phyloP scores from a whole-genome alignment of 306 rosid species.

The Lathyrus tuberosus region DNA sequence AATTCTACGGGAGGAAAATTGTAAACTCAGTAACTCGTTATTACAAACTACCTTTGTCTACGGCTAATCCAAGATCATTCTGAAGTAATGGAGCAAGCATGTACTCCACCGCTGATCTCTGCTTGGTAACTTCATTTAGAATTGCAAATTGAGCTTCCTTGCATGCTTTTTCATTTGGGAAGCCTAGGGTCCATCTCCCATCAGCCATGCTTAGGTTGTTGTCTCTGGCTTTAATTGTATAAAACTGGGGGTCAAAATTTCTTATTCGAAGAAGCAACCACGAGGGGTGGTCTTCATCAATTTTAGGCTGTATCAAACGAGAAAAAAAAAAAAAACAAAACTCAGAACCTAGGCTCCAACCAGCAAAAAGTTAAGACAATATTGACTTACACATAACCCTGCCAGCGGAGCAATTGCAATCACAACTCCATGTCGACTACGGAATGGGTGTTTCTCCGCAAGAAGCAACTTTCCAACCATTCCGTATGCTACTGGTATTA shows the following conservation, averaged over 20 bases:
- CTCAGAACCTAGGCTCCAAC: conserved; percentile 9
- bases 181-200: conserved; percentile 90
- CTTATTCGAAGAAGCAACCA: conserved; percentile 83
- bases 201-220: conserved; percentile 47
- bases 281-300: conserved; percentile 65
- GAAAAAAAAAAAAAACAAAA: not conserved
- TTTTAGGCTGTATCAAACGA: conserved; percentile 64
- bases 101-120: conserved; percentile 65
- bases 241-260: conserved; percentile 61
- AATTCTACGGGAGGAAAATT: not conserved
- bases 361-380: conserved; percentile 27
- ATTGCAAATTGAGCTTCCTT: conserved; percentile 60
- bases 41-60: conserved; percentile 40
- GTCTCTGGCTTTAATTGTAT: conserved; percentile 45
- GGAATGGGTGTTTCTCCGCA: conserved; percentile 82
- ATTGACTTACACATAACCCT: conserved; percentile 66
- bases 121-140: conserved; percentile 64
- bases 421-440: conserved; percentile 79
- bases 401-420: conserved; percentile 87
- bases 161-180: conserved; percentile 62
- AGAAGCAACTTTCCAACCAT: conserved; percentile 70
- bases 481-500: conserved; percentile 60
- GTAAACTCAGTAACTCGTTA: conserved; percentile 32
- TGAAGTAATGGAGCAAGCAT: conserved; percentile 66
- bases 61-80: conserved; percentile 44